These are phyloP conservation scores for Hanseniaspora nectarophila DNA, from an alignment of 805 yeast genomes.

Conservation along the genomic window DNA sequence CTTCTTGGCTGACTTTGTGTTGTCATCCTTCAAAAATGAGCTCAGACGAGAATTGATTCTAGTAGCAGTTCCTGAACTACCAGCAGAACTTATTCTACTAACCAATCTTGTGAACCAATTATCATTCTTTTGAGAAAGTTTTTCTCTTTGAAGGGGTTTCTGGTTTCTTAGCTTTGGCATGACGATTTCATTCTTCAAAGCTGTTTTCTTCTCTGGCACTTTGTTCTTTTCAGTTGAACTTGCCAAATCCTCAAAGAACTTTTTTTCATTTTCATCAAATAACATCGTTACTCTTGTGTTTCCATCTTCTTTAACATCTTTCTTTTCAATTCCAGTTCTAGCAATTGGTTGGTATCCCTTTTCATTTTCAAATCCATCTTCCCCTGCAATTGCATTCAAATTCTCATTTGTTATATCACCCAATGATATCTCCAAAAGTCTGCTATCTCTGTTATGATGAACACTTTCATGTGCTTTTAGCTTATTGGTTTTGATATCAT, in stretches of 20 bases:
- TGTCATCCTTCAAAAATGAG: background rate
- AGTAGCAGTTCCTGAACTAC: background rate
- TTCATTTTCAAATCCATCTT: background rate
- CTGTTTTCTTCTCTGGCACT: no score
- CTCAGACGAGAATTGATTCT: background rate
- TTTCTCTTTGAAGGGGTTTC: background rate
- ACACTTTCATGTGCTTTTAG: background rate
- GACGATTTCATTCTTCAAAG: background rate
- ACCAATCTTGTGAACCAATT: conserved; percentile 9
- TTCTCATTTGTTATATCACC: conserved; percentile 10
- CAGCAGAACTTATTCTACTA: conserved; percentile 8
- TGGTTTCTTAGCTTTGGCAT: background rate
- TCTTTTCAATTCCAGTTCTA: conserved; percentile 3
- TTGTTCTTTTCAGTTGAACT: conserved; percentile 4
- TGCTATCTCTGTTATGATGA: conserved; percentile 8
- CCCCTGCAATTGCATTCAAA: background rate
- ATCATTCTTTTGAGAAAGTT: background rate
- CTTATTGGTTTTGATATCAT: background rate
- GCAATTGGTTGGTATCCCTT: background rate
- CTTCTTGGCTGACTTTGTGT: background rate
- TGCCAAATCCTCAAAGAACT: conserved; percentile 16
- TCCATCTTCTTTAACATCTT: conserved; percentile 5
- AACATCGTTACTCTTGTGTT: conserved; percentile 24
- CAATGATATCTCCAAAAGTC: conserved; percentile 6
- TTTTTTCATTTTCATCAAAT: conserved; percentile 23